Base-by-base conservation (phyloP, 106 monocot genomes). In the Apostasia shenzhenica region DNA sequence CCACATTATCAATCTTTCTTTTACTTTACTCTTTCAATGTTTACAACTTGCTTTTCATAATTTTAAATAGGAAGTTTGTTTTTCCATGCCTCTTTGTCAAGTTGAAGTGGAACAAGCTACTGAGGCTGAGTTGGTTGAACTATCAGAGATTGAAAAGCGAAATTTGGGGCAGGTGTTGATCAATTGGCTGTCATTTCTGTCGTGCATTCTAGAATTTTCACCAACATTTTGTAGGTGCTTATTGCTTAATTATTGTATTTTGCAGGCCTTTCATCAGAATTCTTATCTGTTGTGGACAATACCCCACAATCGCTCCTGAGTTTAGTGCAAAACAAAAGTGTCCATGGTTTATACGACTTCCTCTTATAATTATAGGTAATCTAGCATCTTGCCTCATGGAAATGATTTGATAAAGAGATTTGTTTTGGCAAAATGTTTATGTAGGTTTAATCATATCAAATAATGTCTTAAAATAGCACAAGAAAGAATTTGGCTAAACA, bases 71-170 rank as follows among this genome's bases (percentile, higher is more conserved):
- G 85, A 74, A 55, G 68, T 92, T 68, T 56, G 48, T 56, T 97
- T 97, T 75, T 72, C 92, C 41, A 97, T 97, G 97, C 92, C 97
- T 71, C 85, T 97, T 76, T 92, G 84, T 55, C 73, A 59, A 55
- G 67, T 80, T 73, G 85, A 97, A 79, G 80, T 68, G 14, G 92
- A 89, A 66, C 86, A 92, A 71, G 86, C 80, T 65, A 60, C 77
- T 62, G 89, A 78, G 58, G 97, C 84, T 74, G 92, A 95, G 74
- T 72, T 97, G 63, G 84, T 77, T 62, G 95, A 95, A 66, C 76
- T 95, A 26, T 79, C 84, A 9, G 97, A 92, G 76, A 89, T 92
- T 72, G 81, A 92, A 73, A 92, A 79, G 72, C 68, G 53, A 73
- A 89, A 85, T 45, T 55, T 92, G 45, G 97, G 89, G 60, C 82